Evolutionary conservation across 768 basidiomycete species (phyloP).

Genomic region (Naganishia kalamii): DNA sequence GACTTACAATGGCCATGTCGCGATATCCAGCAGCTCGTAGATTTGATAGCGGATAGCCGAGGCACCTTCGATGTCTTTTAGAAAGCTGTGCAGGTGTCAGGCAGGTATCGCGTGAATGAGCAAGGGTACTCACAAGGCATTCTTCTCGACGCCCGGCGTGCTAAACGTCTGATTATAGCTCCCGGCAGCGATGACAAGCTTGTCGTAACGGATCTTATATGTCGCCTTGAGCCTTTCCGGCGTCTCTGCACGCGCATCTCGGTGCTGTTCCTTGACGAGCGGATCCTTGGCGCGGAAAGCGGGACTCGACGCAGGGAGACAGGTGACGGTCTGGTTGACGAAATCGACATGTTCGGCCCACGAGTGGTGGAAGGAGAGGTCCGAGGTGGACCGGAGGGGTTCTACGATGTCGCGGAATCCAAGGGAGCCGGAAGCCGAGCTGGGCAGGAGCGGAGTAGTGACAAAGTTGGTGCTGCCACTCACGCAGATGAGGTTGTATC

Average conservation of each 20-base stretch:
- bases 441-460: constrained; percentile 56
- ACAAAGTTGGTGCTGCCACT: constrained; percentile 32
- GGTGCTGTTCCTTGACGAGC: constrained; percentile 22
- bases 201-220: constrained; percentile 59
- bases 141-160: constrained; percentile 49
- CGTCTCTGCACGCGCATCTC: constrained; percentile 33
- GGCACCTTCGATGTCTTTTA: constrained; percentile 75
- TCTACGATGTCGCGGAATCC: constrained; percentile 68
- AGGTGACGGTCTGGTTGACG: constrained; percentile 29
- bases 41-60: constrained; percentile 52
- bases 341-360: constrained; percentile 43
- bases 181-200: constrained; percentile 75
- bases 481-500: constrained; percentile 31
- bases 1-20: constrained; percentile 13
- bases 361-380: constrained; percentile 49
- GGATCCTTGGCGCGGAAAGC: constrained; percentile 23
- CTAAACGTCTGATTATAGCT: constrained; percentile 66
- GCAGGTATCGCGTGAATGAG: background rate
- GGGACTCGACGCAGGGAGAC: constrained; percentile 22
- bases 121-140: constrained; percentile 10
- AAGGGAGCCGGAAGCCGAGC: constrained; percentile 69
- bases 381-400: constrained; percentile 54
- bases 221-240: background rate
- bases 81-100: constrained; percentile 15
- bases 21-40: constrained; percentile 57